Percentiles rank a stretch among this genome's conserved stretches.
phyloP scores from a whole-genome alignment of 352 stramenopile species.

The Phytophthora colocasiae region DNA sequence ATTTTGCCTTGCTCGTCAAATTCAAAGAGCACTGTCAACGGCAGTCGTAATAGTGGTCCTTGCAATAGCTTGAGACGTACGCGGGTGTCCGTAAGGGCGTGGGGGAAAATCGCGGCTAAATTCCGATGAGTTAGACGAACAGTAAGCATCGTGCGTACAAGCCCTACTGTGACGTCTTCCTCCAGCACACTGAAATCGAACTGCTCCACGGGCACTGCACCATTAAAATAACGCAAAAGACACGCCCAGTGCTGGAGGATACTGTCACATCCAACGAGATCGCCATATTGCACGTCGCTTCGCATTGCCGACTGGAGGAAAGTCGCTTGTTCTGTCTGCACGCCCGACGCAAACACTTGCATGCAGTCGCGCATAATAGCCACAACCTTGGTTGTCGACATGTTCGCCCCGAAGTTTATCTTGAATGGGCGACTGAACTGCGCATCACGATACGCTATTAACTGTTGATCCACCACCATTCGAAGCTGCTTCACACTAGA shows the following conservation, averaged over 20 bases:
- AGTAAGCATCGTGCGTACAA: conserved; percentile 15
- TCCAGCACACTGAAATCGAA: conserved; percentile 16
- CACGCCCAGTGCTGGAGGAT: conserved; percentile 32
- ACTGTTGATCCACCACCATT: conserved; percentile 27
- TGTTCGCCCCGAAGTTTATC: not conserved
- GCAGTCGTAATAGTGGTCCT: conserved; percentile 13
- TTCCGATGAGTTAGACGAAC: conserved; percentile 15
- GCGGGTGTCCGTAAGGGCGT: not conserved
- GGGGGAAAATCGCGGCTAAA: conserved; percentile 23
- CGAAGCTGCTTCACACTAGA: conserved; percentile 28
- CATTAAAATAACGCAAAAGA: conserved; percentile 17
- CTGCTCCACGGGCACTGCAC: conserved; percentile 1
- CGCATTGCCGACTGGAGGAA: conserved; percentile 27
- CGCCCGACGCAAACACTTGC: conserved; percentile 21
- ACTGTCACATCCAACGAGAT: conserved; percentile 18
- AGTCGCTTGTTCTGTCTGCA: conserved; percentile 11
- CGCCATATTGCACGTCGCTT: conserved; percentile 24
- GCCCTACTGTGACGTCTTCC: conserved; percentile 2
- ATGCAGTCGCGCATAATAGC: conserved; percentile 26
- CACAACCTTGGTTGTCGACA: conserved; percentile 3
- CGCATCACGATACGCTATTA: conserved; percentile 5
- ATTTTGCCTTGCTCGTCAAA: conserved; percentile 42
- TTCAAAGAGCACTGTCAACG: conserved; percentile 28
- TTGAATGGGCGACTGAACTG: not conserved
- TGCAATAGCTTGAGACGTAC: conserved; percentile 29